phyloP scores from a whole-genome alignment of 1,139 yeast species.

The Pichia norvegensis region DNA sequence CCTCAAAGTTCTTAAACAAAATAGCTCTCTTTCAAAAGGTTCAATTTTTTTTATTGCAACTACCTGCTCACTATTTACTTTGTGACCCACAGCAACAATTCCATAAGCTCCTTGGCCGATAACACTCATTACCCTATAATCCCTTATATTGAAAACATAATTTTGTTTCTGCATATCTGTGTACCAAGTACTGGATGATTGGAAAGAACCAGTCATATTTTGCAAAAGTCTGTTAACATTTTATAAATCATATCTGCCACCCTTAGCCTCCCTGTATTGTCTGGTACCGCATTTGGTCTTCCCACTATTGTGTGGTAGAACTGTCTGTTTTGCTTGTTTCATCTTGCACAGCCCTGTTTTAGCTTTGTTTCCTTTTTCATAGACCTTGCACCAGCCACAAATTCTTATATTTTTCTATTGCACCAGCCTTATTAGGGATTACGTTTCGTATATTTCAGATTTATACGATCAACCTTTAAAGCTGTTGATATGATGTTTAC shows the following conservation, averaged over 20 bases:
- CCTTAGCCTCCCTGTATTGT: not conserved
- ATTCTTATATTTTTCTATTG: too few relatives aligned
- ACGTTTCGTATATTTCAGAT: too few relatives aligned
- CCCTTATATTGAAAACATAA: slow-evolving; percentile 23
- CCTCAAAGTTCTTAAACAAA: slow-evolving; percentile 81
- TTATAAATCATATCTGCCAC: not conserved
- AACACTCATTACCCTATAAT: slow-evolving; percentile 33
- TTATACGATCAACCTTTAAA: too few relatives aligned
- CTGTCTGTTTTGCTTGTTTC: not conserved
- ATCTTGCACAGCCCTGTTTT: not conserved
- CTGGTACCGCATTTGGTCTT: not conserved
- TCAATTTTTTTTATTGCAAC: slow-evolving; percentile 95
- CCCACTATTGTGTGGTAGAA: not conserved
- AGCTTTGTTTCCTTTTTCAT: not conserved
- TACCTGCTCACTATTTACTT: slow-evolving; percentile 62
- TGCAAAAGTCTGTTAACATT: not conserved
- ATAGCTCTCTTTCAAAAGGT: slow-evolving; percentile 85
- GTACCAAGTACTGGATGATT: not conserved
- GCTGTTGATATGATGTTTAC: too few relatives aligned
- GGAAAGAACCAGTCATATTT: not conserved
- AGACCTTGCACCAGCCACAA: not conserved
- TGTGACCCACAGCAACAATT: slow-evolving; percentile 83
- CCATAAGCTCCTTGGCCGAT: slow-evolving; percentile 98
- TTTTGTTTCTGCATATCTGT: slow-evolving; percentile 19
- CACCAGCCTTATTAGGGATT: too few relatives aligned